These are phyloP conservation scores for Hyaloscypha variabilis DNA, from an alignment of 495 filamentous ascomycete species.

Conservation along the genomic window DNA sequence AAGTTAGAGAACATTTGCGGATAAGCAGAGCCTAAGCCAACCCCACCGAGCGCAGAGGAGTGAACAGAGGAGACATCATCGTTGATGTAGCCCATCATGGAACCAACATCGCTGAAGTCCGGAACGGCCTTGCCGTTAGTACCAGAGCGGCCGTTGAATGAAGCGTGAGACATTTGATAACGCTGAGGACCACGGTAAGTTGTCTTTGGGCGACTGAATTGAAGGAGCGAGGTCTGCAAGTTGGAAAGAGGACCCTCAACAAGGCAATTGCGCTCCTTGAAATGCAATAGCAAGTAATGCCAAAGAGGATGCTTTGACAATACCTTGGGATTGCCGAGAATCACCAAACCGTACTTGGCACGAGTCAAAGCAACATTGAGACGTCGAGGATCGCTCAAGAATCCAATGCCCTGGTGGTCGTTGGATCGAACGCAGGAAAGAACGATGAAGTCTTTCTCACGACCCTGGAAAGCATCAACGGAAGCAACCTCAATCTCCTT, in stretches of 20 bases:
- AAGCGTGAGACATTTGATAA: slow-evolving; percentile 74
- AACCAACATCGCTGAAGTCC: slow-evolving; percentile 84
- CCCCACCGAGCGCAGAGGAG: slow-evolving; percentile 85
- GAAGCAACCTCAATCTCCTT: slow-evolving; percentile 99
- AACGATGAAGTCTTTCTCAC: slow-evolving; percentile 99
- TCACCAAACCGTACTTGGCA: slow-evolving; percentile 93
- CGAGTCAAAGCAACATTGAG: slow-evolving; percentile 98
- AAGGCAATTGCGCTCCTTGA: slow-evolving; percentile 95
- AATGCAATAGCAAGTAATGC: slow-evolving; percentile 95
- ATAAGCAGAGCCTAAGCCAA: slow-evolving; percentile 77
- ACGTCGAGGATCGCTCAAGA: slow-evolving; percentile 96
- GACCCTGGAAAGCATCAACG: slow-evolving; percentile 97
- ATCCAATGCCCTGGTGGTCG: slow-evolving; percentile 98
- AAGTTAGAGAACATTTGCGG: slow-evolving; percentile 97
- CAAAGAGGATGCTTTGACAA: slow-evolving; percentile 96
- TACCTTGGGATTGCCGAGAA: slow-evolving; percentile 98
- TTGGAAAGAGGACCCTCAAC: slow-evolving; percentile 98
- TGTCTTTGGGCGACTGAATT: slow-evolving; percentile 93
- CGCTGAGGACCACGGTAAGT: slow-evolving; percentile 89
- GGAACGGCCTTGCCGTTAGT: slow-evolving; percentile 50
- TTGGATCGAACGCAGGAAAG: slow-evolving; percentile 98
- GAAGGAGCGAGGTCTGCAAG: slow-evolving; percentile 88
- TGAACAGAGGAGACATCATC: slow-evolving; percentile 97
- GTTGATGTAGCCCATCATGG: slow-evolving; percentile 90
- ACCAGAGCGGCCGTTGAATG: slow-evolving; percentile 36